Evolutionary conservation across 1,284 basidiomycete species (phyloP), one percentile per base, ranked within the genome.

Genomic region (Boletus calvinii): DNA sequence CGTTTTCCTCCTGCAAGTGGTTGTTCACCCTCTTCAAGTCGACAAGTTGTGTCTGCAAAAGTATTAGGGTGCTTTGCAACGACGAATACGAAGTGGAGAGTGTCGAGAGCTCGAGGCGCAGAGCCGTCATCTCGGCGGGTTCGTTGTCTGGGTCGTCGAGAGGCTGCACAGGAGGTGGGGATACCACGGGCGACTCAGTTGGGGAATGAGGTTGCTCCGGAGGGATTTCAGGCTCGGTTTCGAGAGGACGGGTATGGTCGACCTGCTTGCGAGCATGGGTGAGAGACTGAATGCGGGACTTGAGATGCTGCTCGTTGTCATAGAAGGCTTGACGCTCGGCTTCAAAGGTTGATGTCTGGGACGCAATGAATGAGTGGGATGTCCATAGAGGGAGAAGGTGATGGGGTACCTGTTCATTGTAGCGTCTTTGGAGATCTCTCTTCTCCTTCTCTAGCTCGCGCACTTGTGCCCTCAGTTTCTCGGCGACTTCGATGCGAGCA

Each of bases 1-100:
- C 93, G 69, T 96, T 97, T 64, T 97, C 94, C 67, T 97, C 94
- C 68, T 92, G 89, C 37, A 92, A 65, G 56, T 87, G 84, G 59
- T 85, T 80, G 64, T 92, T 92, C 59, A 92, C 89, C 50, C 90
- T 76, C 68, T 90, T 87, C 47, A 92, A 70, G 60, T 92, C 89
- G 32, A 84, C 74, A 4, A 92, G 77, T 62, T 92, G 88, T 1
- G 81, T 80, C 68, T 91, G 89, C 38, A 92, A 74, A 36, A 90
- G 79, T 34, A 83, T 74, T 12, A 91, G 74, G 30, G 88, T 92
- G 54, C 80, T 89, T 62, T 92, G 90, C 17, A 92, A 69, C 17
- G 89, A 92, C 1, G 80, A 70, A 66, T 92, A 84, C 6, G 90
- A 92, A 0, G 85, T 90, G 11, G 86, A 87, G 31, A 92, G 78